Base-by-base conservation (phyloP, 768 basidiomycete species). In the Boletus patriciae region DNA sequence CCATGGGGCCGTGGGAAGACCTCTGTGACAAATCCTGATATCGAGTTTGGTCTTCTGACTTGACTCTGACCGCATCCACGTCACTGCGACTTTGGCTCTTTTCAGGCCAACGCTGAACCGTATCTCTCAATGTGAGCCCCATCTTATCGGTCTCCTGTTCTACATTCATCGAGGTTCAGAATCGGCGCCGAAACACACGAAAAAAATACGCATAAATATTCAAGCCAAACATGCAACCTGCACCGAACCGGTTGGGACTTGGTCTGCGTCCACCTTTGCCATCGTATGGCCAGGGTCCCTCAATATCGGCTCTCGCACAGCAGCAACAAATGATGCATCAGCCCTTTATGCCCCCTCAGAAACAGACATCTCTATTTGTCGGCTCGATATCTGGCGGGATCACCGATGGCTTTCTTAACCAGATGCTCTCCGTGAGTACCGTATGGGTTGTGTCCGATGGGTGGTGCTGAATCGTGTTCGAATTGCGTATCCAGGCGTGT, bases 341-440 rank as follows among this genome's bases (percentile, higher is more conserved):
- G 72, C 81, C 84, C 40, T 88, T 83, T 23, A 79, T 82, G 52
- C 83, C 84, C 4, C 85, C 85, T n/a, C 86, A 85, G 61, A 94
- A 87, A 64, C 80, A 84, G 58, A 83, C 87, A 0, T 85, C 84
- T 0, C 78, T 96, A 3, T 98, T 97, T 64, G 86, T 98, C n/a
- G 94, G 94, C 11, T 91, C 92, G 58, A 98, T 98, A 73, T 92
- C 94, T 6, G 91, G 92, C 33, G 94, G 94, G 6, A 92, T 97
- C 65, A 87, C 87, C 0, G 93, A 98, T 70, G 62, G 74, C 0
- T 94, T 91, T 59, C 73, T 98, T 42, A 92, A 90, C 67, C 80
- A 81, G 59, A 79, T 98, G 46, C 79, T 98, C 19, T 74, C 79
- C 58, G 94, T 94, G 66, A 64, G 88, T 54, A n/a, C n/a, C 31